Percentiles rank a stretch among this genome's conserved stretches.
These are phyloP conservation scores for Eudorina sp. DNA, from an alignment of 139 green algal species.

Conservation along the genomic window DNA sequence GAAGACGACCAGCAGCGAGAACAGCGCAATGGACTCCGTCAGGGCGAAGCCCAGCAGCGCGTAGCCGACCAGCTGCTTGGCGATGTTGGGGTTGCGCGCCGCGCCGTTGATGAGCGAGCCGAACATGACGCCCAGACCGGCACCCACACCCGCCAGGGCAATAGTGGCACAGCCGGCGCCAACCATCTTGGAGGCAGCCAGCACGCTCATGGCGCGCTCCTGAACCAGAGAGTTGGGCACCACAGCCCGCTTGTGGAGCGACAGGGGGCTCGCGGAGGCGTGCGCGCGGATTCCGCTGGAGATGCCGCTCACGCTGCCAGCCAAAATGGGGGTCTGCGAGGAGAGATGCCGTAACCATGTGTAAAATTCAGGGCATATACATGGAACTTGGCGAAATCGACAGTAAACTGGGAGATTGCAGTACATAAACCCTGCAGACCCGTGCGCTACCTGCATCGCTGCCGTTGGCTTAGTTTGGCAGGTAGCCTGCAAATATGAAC, in stretches of 20 bases:
- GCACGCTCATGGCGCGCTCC: conserved; percentile 61
- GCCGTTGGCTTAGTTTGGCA: background rate
- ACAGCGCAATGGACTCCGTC: conserved; percentile 84
- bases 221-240: conserved; percentile 31
- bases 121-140: conserved; percentile 86
- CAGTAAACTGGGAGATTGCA: no score
- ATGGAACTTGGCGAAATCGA: no score
- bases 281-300: conserved; percentile 50
- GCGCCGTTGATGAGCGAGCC: conserved; percentile 84
- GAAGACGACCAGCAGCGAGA: conserved; percentile 82
- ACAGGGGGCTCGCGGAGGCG: conserved; percentile 32
- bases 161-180: conserved; percentile 85
- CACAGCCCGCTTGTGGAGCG: conserved; percentile 42
- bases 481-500: background rate
- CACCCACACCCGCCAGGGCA: conserved; percentile 78
- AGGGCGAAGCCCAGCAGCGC: conserved; percentile 84
- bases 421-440: background rate
- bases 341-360: background rate
- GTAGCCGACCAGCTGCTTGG: conserved; percentile 84
- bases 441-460: background rate
- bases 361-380: no score
- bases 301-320: conserved; percentile 39
- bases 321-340: conserved; percentile 52
- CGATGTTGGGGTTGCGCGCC: conserved; percentile 82
- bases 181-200: conserved; percentile 81